Conservation (phyloP, 176 grass and related monocot genomes). For the Phoenix dactylifera region DNA sequence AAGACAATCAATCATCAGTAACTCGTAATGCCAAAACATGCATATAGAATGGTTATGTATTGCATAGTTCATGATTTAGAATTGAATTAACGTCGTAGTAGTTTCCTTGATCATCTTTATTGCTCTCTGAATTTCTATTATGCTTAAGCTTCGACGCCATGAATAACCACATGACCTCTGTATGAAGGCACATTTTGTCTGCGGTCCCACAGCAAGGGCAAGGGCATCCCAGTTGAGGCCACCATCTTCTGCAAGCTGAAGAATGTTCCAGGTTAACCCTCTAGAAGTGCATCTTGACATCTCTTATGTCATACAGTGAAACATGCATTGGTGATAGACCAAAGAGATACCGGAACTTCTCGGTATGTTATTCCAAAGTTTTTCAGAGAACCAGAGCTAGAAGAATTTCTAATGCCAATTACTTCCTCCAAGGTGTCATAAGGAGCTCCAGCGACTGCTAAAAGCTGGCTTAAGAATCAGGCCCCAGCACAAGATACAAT, state of each 20-base stretch:
- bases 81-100: not conserved
- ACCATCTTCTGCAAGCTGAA: conserved; percentile 80
- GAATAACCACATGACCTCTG: conserved; percentile 88
- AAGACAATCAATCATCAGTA: conserved; percentile 4
- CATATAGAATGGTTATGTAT: not conserved
- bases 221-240: conserved; percentile 60
- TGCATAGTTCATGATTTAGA: not conserved
- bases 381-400: conserved; percentile 68
- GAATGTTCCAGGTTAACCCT: not conserved
- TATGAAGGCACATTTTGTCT: conserved; percentile 76
- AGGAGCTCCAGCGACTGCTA: conserved; percentile 67
- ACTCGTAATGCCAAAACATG: not conserved
- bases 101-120: conserved; percentile 61
- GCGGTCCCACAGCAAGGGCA: conserved; percentile 36
- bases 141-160: conserved; percentile 64
- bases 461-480: conserved; percentile 35
- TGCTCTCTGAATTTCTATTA: conserved; percentile 54
- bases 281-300: not conserved
- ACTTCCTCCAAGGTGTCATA: conserved; percentile 91
- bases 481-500: not conserved
- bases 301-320: not conserved
- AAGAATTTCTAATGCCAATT: conserved; percentile 70
- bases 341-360: conserved; percentile 54
- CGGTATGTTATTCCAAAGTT: conserved; percentile 74
- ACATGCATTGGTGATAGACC: too few relatives aligned